Percentiles rank a stretch among this genome's conserved stretches.
phyloP scores from a whole-genome alignment of 1,284 basidiomycete species.

The Malassezia arunalokei region DNA sequence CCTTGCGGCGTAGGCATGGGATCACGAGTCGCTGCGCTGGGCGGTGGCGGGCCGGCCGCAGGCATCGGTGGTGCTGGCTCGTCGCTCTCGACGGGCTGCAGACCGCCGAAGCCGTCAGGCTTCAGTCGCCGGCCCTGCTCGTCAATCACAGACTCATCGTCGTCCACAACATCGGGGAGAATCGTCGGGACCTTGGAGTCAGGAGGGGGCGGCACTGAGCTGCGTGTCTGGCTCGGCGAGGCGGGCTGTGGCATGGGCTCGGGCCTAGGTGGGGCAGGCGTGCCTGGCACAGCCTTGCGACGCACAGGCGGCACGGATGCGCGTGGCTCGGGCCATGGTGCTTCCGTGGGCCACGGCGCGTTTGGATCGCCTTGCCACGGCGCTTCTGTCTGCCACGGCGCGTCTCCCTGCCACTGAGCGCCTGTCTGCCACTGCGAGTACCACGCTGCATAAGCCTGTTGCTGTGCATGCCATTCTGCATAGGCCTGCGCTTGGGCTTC shows the following conservation, averaged over 20 bases:
- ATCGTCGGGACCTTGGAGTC: background rate
- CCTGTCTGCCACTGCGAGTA: background rate
- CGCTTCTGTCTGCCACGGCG: background rate
- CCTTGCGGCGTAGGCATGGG: background rate
- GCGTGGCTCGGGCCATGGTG: background rate
- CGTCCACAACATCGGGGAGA: background rate
- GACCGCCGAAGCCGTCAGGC: slow-evolving; percentile 15
- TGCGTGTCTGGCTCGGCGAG: background rate
- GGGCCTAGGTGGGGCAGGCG: background rate
- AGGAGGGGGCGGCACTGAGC: background rate
- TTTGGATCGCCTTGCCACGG: background rate
- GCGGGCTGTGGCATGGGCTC: background rate
- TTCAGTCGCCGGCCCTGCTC: slow-evolving; percentile 2
- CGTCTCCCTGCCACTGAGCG: background rate
- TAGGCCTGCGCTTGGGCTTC: background rate
- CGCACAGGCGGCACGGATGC: background rate
- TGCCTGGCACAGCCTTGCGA: slow-evolving; percentile 2
- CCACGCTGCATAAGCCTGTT: background rate
- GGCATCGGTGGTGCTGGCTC: background rate
- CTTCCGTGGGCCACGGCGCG: background rate
- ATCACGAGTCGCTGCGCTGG: background rate
- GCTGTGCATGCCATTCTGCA: background rate
- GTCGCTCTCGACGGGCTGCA: background rate
- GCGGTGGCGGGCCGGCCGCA: background rate
- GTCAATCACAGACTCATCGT: slow-evolving; percentile 3